Evolutionary conservation across 2,329 filamentous ascomycete species (phyloP).

Genomic region (Fusarium irregulare): DNA sequence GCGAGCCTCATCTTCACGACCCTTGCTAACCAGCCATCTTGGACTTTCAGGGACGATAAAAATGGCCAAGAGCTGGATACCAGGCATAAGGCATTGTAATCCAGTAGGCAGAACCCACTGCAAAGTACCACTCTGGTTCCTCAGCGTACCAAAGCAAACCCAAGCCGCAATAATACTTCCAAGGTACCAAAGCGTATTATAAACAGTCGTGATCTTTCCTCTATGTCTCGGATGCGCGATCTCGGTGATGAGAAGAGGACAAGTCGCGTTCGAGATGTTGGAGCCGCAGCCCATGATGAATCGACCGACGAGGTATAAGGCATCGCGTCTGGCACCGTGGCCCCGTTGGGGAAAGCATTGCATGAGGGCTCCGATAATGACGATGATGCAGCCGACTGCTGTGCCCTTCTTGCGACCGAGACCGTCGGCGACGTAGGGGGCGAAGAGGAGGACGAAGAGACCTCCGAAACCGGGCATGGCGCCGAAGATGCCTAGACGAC

Average conservation of each 20-base stretch:
- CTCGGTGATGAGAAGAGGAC: slow-evolving; percentile 43
- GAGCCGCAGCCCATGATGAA: slow-evolving; percentile 43
- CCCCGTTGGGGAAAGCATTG: slow-evolving; percentile 38
- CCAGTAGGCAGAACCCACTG: slow-evolving; percentile 42
- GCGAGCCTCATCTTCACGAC: slow-evolving; percentile 35
- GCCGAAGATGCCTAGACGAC: slow-evolving; percentile 42
- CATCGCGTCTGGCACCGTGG: slow-evolving; percentile 24
- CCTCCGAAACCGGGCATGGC: slow-evolving; percentile 43
- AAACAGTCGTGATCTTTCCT: slow-evolving; percentile 40
- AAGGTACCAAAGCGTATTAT: slow-evolving; percentile 44
- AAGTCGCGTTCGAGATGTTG: slow-evolving; percentile 42
- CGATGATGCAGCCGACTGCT: slow-evolving; percentile 34
- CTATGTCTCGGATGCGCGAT: slow-evolving; percentile 39
- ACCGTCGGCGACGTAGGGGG: slow-evolving; percentile 42
- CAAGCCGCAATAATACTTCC: slow-evolving; percentile 41
- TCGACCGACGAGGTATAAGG: slow-evolving; percentile 36
- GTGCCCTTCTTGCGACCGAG: slow-evolving; percentile 42
- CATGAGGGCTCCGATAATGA: slow-evolving; percentile 37
- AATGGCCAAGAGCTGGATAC: slow-evolving; percentile 36
- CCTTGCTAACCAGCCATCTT: slow-evolving; percentile 41
- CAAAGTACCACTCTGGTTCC: slow-evolving; percentile 25
- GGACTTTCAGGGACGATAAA: slow-evolving; percentile 39
- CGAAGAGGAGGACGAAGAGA: slow-evolving; percentile 42
- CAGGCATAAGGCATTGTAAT: slow-evolving; percentile 40
- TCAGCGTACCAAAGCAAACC: slow-evolving; percentile 36